Percentiles rank a stretch among this genome's conserved stretches.
phyloP scores from a whole-genome alignment of 805 yeast genomes.

The Nakazawaea ishiwadae region DNA sequence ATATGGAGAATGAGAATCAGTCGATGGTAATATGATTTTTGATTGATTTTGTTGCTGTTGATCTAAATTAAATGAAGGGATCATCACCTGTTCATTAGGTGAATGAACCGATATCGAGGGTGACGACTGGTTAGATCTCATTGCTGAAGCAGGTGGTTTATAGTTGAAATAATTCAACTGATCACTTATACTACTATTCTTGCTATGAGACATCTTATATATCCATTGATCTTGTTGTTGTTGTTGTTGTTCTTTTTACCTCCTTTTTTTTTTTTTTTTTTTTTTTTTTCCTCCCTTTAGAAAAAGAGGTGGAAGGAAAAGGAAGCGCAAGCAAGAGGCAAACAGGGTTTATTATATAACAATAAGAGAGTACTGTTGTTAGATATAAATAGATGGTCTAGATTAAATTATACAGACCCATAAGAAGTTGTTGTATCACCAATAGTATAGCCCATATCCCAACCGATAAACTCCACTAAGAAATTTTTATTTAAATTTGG shows the following conservation, averaged over 20 bases:
- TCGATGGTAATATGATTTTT: conserved; percentile 24
- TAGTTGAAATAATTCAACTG: conserved; percentile 11
- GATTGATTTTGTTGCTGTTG: background rate
- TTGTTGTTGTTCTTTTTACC: background rate
- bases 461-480: background rate
- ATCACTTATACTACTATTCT: conserved; percentile 7
- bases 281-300: background rate
- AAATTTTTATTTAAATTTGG: conserved; percentile 10
- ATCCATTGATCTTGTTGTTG: background rate
- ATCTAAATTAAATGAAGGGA: background rate
- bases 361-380: too few species aligned
- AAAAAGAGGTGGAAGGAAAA: too few species aligned
- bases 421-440: too few species aligned
- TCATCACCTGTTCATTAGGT: background rate
- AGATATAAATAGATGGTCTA: too few species aligned
- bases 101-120: background rate
- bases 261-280: background rate
- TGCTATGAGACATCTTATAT: conserved; percentile 4
- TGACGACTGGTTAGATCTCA: background rate
- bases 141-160: conserved; percentile 1
- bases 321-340: too few species aligned
- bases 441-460: background rate
- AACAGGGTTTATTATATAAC: too few species aligned
- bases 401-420: conserved; percentile 5
- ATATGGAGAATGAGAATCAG: conserved; percentile 29